Percentiles rank a stretch among this genome's conserved stretches.
These are phyloP conservation scores for Lyophyllum decastes DNA, from an alignment of 768 basidiomycete species.

Conservation along the genomic window DNA sequence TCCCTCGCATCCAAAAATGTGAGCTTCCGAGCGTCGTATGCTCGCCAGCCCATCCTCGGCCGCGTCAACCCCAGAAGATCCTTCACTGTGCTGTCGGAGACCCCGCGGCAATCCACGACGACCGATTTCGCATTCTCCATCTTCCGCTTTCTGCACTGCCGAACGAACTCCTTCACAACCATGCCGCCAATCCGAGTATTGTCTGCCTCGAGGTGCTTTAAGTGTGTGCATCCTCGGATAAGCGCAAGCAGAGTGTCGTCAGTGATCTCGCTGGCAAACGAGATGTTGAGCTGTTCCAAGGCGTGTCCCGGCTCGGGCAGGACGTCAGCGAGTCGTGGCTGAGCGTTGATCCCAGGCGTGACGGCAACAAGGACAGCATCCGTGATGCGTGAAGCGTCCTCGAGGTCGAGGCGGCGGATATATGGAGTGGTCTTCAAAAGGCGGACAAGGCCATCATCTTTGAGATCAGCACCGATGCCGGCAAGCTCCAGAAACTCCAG, in stretches of 20 bases:
- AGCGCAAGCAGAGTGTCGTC: constrained; percentile 66
- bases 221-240: constrained; percentile 59
- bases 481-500: constrained; percentile 82
- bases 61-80: constrained; percentile 61
- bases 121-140: constrained; percentile 56
- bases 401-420: constrained; percentile 81
- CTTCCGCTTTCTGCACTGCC: constrained; percentile 48
- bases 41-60: constrained; percentile 72
- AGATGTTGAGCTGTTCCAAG: constrained; percentile 73
- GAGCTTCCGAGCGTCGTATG: constrained; percentile 71
- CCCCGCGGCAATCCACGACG: constrained; percentile 74
- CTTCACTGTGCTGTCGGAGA: constrained; percentile 62
- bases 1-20: constrained; percentile 73
- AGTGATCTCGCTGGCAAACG: constrained; percentile 63
- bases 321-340: constrained; percentile 1
- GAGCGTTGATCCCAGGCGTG: constrained; percentile 42
- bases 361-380: constrained; percentile 70
- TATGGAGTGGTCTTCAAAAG: constrained; percentile 69
- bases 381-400: constrained; percentile 74
- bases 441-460: constrained; percentile 71
- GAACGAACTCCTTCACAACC: constrained; percentile 70
- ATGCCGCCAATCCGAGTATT: constrained; percentile 68
- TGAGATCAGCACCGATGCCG: constrained; percentile 67
- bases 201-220: constrained; percentile 76
- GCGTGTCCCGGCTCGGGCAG: constrained; percentile 58